Base-by-base conservation (phyloP, 2,329 filamentous ascomycete species). In the Xylariaceae sp. region DNA sequence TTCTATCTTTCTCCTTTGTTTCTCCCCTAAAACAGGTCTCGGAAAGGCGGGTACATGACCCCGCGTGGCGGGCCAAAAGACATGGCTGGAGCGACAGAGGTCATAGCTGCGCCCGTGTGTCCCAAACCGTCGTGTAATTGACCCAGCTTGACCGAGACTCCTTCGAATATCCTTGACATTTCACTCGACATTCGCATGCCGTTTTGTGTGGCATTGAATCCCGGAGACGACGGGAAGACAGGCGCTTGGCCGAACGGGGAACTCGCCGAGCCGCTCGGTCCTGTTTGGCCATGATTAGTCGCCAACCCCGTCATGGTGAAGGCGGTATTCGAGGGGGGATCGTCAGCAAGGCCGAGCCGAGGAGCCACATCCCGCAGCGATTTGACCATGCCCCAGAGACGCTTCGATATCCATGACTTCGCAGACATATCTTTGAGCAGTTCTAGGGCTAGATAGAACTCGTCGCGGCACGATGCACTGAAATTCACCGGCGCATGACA, bases 391-490 rank as follows among this genome's bases (percentile, higher is more conserved):
- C 81, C 80, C 88, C 88, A 92, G 1, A 92, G 72, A 1, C 87
- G 78, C 61, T 87, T 84, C 5, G 83, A 86, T 2, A 90, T 84
- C 72, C 81, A 88, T 22, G 83, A 87, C 63, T 85, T 84, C 29
- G 81, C 80, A 3, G 84, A 88, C 51, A 92, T 77, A 51, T 86
- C 85, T 57, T 87, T 85, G 37, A 92, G 81, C 2, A 92, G 74
- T 50, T 89, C 86, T 1, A 92, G 78, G 0, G 85, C 87, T 77
- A 87, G 83, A 72, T 90, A 89, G 65, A 92, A 92, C 68, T 92
- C 88, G 42, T 87, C 82, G 16, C 87, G 79, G 59, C 86, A 89
- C 21, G 77, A 70, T 9, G 79, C 74, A 61, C 83, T 87, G 67
- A 91, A 92, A 22, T 84, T 79, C 0, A 86, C 79, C 0, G 88